A percentile compares a stretch with the other conserved stretches of the same genome.
These are phyloP conservation scores for Aspergillus flavus DNA, from an alignment of 2,329 filamentous ascomycete species.

Conservation along the genomic window DNA sequence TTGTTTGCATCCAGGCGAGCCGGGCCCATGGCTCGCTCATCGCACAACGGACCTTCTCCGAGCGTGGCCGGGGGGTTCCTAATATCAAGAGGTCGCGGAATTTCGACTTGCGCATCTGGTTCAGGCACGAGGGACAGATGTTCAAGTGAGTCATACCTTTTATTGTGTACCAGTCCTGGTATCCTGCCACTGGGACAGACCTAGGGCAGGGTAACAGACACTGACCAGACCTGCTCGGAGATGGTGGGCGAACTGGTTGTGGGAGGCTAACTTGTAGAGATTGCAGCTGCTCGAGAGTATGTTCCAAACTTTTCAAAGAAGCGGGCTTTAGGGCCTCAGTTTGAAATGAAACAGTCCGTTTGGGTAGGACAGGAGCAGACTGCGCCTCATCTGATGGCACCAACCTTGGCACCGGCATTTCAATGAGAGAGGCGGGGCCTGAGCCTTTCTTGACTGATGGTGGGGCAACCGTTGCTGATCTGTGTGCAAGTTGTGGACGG, in stretches of 20 bases:
- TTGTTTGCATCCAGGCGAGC: conserved; percentile 78
- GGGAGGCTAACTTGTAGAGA: conserved; percentile 15
- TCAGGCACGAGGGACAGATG: conserved; percentile 81
- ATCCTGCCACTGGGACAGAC: conserved; percentile 61
- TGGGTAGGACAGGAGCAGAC: conserved; percentile 12
- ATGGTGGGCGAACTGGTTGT: conserved; percentile 19
- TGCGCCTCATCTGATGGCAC: conserved; percentile 13
- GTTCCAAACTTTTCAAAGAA: conserved; percentile 9
- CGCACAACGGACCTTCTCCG: conserved; percentile 69
- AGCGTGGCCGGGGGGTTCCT: conserved; percentile 59
- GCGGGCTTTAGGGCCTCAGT: conserved; percentile 15
- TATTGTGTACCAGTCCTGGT: conserved; percentile 80
- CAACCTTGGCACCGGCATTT: conserved; percentile 10
- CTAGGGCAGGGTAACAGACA: conserved; percentile 70
- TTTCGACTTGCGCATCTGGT: conserved; percentile 68
- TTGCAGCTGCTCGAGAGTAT: conserved; percentile 13
- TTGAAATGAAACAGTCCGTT: conserved; percentile 24
- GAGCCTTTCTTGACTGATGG: not conserved
- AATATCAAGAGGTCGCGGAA: conserved; percentile 70
- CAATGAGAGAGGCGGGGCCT: conserved; percentile 1
- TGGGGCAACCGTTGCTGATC: not conserved
- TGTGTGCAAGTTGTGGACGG: not conserved
- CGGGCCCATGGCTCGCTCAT: conserved; percentile 83
- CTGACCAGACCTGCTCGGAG: conserved; percentile 23
- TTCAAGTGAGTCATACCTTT: conserved; percentile 71